Conservation (phyloP, 306 rosid genomes). For the Quillaja saponaria region DNA sequence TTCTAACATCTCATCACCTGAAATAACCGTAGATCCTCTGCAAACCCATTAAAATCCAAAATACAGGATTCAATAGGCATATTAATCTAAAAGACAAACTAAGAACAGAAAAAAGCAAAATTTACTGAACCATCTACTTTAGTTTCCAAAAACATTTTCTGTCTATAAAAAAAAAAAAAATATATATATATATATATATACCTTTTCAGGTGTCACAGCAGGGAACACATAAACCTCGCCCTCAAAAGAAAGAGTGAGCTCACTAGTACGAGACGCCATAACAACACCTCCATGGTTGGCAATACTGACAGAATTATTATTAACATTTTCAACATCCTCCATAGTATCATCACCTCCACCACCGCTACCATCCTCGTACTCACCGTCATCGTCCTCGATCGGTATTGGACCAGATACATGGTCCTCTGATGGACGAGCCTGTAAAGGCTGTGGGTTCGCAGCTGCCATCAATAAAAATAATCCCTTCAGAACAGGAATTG, state of each 20-base stretch:
- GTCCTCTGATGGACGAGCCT: constrained; percentile 58
- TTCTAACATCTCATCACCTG: no score
- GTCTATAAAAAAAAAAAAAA: not conserved
- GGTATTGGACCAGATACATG: constrained; percentile 34
- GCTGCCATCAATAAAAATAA: constrained; percentile 52
- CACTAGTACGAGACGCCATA: constrained; percentile 70
- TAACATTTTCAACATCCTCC: constrained; percentile 63
- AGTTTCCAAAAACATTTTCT: not conserved
- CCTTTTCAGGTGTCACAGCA: constrained; percentile 86
- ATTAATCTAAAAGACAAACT: constrained; percentile 2
- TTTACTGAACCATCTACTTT: not conserved
- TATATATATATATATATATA: constrained; percentile 18
- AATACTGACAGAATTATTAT: constrained; percentile 46
- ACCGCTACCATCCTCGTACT: constrained; percentile 47
- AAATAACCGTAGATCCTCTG: no score
- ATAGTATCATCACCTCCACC: constrained; percentile 44
- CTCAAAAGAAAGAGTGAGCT: constrained; percentile 93
- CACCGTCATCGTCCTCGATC: constrained; percentile 52
- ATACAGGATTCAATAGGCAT: no score
- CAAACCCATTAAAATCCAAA: no score
- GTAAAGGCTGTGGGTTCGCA: constrained; percentile 70
- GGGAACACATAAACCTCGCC: constrained; percentile 97
- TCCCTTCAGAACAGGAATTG: constrained; percentile 21
- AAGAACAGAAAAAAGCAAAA: not conserved
- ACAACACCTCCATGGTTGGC: constrained; percentile 48